A percentile compares a stretch with the other conserved stretches of the same genome.
Evolutionary conservation across 225 moss, liverwort and hornwort species (phyloP).

Genomic region (Pleurozium schreberi): DNA sequence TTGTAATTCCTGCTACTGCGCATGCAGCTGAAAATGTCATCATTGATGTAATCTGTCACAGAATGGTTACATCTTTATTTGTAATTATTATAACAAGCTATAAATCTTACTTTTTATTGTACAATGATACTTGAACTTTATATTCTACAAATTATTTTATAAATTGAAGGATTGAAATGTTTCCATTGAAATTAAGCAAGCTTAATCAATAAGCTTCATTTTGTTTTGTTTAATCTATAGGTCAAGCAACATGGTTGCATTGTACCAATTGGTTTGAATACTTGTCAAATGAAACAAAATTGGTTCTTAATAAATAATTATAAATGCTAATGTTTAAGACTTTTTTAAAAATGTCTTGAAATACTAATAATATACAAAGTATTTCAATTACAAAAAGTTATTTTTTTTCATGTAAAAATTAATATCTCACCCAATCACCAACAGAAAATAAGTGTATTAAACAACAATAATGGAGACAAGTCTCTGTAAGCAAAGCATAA

Average conservation of each 20-base stretch:
- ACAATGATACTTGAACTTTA: background rate
- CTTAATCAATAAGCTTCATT: background rate
- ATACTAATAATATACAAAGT: background rate
- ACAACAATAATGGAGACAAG: constrained; percentile 53
- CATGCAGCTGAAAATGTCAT: constrained; percentile 67
- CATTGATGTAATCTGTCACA: constrained; percentile 48
- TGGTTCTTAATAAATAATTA: too few species aligned
- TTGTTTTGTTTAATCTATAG: too few species aligned
- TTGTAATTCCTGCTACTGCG: constrained; percentile 63
- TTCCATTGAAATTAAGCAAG: background rate
- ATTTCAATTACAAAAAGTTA: rapidly evolving
- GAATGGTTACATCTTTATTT: background rate
- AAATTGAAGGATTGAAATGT: background rate
- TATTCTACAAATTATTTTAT: background rate
- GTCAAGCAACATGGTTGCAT: background rate
- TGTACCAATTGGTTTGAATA: background rate
- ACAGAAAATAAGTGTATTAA: constrained; percentile 38
- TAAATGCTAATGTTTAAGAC: too few species aligned
- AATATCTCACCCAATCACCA: constrained; percentile 54
- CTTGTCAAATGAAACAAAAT: background rate
- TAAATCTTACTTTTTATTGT: background rate
- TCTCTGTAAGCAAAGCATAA: constrained; percentile 41
- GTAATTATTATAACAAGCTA: background rate
- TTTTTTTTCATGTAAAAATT: background rate
- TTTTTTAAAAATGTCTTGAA: background rate